Conservation (phyloP, 257 asterid genomes). For the Nicotiana benthamiana region DNA sequence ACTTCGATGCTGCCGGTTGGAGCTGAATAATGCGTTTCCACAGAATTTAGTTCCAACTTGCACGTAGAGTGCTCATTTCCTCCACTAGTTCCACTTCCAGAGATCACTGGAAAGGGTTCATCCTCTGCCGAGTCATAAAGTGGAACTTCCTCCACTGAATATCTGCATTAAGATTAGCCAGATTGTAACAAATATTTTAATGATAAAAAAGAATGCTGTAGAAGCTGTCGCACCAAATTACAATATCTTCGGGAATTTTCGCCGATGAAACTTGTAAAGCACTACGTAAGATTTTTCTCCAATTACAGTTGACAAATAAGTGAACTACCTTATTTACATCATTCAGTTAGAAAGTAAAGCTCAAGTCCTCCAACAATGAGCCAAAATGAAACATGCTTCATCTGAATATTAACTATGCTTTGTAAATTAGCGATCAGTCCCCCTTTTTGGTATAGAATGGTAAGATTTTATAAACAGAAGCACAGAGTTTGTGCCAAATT, state of each 20-base stretch:
- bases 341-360: neutral
- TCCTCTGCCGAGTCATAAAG: conserved; percentile 96
- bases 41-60: too few species aligned
- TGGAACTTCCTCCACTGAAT: conserved; percentile 76
- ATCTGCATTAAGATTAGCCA: conserved; percentile 41
- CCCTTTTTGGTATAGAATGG: neutral
- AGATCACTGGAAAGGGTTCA: conserved; percentile 41
- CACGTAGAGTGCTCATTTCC: conserved; percentile 12
- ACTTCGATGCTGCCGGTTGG: conserved; percentile 17
- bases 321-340: neutral
- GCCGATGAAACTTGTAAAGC: neutral
- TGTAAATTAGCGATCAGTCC: too few species aligned
- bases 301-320: neutral
- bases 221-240: neutral
- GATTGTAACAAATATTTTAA: conserved; percentile 2
- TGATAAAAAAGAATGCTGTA: neutral
- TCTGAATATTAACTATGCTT: too few species aligned
- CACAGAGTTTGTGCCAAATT: neutral
- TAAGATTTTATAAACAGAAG: neutral
- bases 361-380: neutral
- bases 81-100: conserved; percentile 19
- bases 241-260: neutral
- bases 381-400: neutral
- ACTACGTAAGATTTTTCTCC: neutral
- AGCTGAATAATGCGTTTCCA: conserved; percentile 15